Evolutionary conservation across 2,329 filamentous ascomycete genomes (phyloP), one percentile per base, ranked within the genome.

Genomic region (Alternaria sp.): DNA sequence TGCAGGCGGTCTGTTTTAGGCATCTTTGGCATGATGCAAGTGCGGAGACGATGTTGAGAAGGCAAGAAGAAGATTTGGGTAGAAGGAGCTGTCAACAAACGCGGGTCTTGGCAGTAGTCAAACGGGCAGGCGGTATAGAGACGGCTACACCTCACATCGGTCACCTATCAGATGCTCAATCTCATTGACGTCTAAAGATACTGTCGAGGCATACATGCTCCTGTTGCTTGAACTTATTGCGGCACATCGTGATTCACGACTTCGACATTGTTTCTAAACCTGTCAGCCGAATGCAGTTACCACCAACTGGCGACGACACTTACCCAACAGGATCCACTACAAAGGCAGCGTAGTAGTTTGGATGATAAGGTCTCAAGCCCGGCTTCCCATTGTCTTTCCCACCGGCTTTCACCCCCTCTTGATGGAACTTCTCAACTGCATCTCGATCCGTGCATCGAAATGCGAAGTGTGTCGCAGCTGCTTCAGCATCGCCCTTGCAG

Each of bases 281-380:
- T 6, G 15, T 57, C 36, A 12, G 43, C 66, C 21, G 59, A 61
- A 54, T 56, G 7, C 21, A 32, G 26, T 13, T 40, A 40, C 13
- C 17, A 23, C 6, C 4, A 50, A 21, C n/a, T 47, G 19, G 8
- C 10, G 12, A 47, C 15, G 10, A 40, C 45, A 64, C 68, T 68
- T 50, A 75, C 72, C 71, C 71, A 13, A 72, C 47, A 47, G 73
- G 73, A 67, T 77, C 74, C 15, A 69, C 25, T 10, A 75, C 68
- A 58, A 76, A 76, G 10, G 68, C 73, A 9, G 62, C 70, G 65
- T 74, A 76, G 62, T 76, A 77, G 36, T 74, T 69, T 25, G 69
- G 57, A 63, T 70, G 67, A 59, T 75, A 75, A 45, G 62, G 51
- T 54, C 74, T 70, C 17, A 68, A 49, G 3, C 74, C 74, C 2